Evolutionary conservation across 1,284 basidiomycete species (phyloP), one percentile per base, ranked within the genome.

Genomic region (Ganoderma meredithae): DNA sequence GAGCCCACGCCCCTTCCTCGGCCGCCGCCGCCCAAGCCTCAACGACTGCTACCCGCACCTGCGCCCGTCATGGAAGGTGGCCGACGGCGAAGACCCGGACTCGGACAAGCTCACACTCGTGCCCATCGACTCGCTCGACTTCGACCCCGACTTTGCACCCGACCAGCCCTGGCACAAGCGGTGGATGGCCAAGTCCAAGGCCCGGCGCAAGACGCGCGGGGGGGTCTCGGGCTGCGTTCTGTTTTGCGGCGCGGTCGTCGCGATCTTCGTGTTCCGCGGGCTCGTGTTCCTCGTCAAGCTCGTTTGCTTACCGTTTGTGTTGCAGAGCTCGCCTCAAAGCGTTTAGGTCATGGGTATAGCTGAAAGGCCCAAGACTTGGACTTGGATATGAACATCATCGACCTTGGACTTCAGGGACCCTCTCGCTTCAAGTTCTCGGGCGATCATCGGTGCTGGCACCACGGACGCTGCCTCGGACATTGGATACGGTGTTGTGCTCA

Each of bases 141-240:
- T 22, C 13, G 58, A 25, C 40, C 22, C 36, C 58, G 22, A 41
- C 58, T 39, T 25, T 40, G 58, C 40, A 6, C 39, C 39, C 58
- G 1, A 60, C 58, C 58, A 39, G 22, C 55, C 55, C 5, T n/a
- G 55, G 27, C 31, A 58, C 33, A 39, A 17, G 19, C 17, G 27
- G 55, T n/a, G 55, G 55, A 39, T 4, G 52, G 47, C 47, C 27
- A 55, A 55, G 53, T 33, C 53, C 15, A 55, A 33, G 53, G 25
- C 53, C 19, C 31, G 33, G 27, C 22, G 47, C 22, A 52, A 27
- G 47, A 22, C 47, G 22, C 22, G 36, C 55, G 39, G n/a, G 33
- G 9, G 4, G 36, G 2, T 58, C 55, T 13, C 5, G 12, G 31
- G 36, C 33, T 33, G 12, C 7, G 33, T 58, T 10, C 31, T 33